These are phyloP conservation scores for Ophiognomonia clavigignenti-juglandacearum DNA, from an alignment of 2,329 filamentous ascomycete species.

Conservation along the genomic window DNA sequence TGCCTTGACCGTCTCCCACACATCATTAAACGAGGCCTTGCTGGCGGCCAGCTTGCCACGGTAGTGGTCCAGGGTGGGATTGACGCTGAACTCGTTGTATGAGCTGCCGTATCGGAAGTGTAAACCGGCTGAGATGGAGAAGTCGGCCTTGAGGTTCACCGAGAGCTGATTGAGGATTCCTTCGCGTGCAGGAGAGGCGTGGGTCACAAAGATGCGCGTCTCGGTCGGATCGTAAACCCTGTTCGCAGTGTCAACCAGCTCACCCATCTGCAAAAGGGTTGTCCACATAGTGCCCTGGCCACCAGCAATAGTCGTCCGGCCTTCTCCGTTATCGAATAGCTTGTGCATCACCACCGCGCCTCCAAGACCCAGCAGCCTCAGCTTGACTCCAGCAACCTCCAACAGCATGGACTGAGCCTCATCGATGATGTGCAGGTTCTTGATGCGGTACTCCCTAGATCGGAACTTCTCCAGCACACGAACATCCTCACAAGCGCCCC, in stretches of 20 bases:
- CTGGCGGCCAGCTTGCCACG: conserved; percentile 96
- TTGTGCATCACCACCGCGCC: conserved; percentile 99
- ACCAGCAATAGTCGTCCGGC: conserved; percentile 94
- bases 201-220: conserved; percentile 93
- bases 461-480: conserved; percentile 95
- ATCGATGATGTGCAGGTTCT: conserved; percentile 96
- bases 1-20: conserved; percentile 96
- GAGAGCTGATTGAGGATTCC: conserved; percentile 96
- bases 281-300: conserved; percentile 99
- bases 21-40: conserved; percentile 97
- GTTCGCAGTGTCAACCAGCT: conserved; percentile 95
- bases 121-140: conserved; percentile 93
- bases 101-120: conserved; percentile 99
- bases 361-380: conserved; percentile 86
- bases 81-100: conserved; percentile 99
- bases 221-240: conserved; percentile 98
- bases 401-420: conserved; percentile 94
- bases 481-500: conserved; percentile 98
- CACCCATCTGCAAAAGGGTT: conserved; percentile 94
- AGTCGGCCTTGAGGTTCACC: conserved; percentile 94
- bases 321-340: conserved; percentile 97
- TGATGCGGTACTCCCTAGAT: conserved; percentile 95
- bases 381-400: conserved; percentile 92
- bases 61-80: conserved; percentile 96
- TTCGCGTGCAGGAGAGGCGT: conserved; percentile 93